Evolutionary conservation across 169 alveolate species (phyloP), one percentile per base, ranked within the genome.

Genomic region (Cryptosporidium meleagridis): DNA sequence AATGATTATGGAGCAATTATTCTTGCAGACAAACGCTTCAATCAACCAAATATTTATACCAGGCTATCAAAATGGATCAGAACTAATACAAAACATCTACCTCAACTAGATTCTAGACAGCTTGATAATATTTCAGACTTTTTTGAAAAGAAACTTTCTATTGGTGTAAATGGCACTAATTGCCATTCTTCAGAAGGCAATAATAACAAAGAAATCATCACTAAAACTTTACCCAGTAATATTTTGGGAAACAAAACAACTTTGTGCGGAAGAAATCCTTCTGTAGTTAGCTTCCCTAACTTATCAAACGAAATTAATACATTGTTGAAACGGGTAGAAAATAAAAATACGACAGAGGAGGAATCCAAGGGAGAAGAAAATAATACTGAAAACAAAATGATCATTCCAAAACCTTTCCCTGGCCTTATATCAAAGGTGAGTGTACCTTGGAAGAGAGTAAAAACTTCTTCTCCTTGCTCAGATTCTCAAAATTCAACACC

Each of bases 1-100:
- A 84, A 96, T 70, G 99, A 97, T 87, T 97, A 96, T 86, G 99
- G 99, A 41, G 92, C 94, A 23, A 94, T 97, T 44, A 75, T 96
- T 35, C 94, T 97, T 55, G 92, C 96, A 33, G 99, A 97, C 91
- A 92, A 93, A 70, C 93, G 99, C 67, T 97, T 93, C 92, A 84
- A 91, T 33, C 80, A 91, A 39, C 68, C 87, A 67, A 92, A 94
- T 41, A 92, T 96, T 39, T 91, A 91, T 52, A 91, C 84, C 26
- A 85, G 94, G 35, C 93, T 96, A 69, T 95, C 98, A 52, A 91
- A 93, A 65, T 97, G 99, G 99, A 96, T 95, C 26, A 51, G 62
- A 48, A 84, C 58, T 31, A 58, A 69, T 41, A 92, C 67, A 35
- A 92, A 33, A 41, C 70, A 29, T 67, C 35, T 61, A 53, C 71